Evolutionary conservation across 768 basidiomycete genomes (phyloP), one percentile per base, ranked within the genome.

Genomic region (Hygrocybe punicea): DNA sequence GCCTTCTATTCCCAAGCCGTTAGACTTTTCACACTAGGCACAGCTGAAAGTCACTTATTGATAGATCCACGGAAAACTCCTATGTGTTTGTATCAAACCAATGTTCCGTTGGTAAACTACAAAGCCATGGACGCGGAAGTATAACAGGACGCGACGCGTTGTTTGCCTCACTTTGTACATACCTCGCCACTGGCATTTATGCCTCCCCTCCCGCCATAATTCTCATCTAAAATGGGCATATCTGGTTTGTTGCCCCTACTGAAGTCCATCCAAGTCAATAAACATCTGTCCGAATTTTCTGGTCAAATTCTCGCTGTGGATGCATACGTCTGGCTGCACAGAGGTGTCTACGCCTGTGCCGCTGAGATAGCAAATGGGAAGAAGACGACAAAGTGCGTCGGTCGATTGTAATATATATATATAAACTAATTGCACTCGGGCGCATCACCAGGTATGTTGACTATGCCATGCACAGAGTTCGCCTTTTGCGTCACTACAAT

Each of bases 271-370:
- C 91, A 95, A 66, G 83, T 81, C 54, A 82, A 81, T 57, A 83
- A 77, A 57, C 87, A 91, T 62, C 81, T 98, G 54, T 87, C 85
- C 3, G 90, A 94, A 56, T 93, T 88, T 67, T 72, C 82, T 46
- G 93, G 91, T 13, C 84, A 93, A 68, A 91, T 86, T 2, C 73
- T 98, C 35, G 96, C 91, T 1, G 86, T 98, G 39, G 96, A 98
- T 75, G 95, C 86, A 40, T 99, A 99, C 69, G 94, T 93, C 56
- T 94, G 92, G 92, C 76, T 95, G 37, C 92, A 94, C 66, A 83
- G 86, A 64, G 96, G 94, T 7, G 84, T 91, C 6, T 93, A 90
- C 68, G 79, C 89, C 1, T 99, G 97, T 73, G 89, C 96, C 46
- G 83, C 89, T 10, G 93, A 98, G 59, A 72, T 99, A 44, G 94